Base-by-base conservation (phyloP, 495 filamentous ascomycete species). In the Usnea hakonensis region DNA sequence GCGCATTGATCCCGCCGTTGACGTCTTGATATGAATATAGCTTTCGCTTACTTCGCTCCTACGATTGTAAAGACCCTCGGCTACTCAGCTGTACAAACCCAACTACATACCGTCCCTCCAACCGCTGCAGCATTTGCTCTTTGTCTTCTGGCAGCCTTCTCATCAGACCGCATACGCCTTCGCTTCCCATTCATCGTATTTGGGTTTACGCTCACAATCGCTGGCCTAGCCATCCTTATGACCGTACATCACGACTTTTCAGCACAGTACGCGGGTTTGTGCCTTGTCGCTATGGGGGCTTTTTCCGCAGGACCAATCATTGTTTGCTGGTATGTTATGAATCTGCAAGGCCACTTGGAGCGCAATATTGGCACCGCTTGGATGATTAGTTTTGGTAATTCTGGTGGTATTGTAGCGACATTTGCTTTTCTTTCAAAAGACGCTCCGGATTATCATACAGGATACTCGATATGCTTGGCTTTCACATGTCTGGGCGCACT, bases 171-270 rank as follows among this genome's bases (percentile, higher is more conserved):
- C 68, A 64, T 75, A n/a, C 72, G 74, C 14, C 85, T 86, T 63
- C 83, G 88, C 26, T 85, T 83, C 66, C 65, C 80, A 30, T 68
- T 86, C 30, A 69, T 78, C 40, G 73, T 82, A 0, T 74, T 86
- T 60, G 70, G 67, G 46, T 62, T 90, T 28, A 64, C 66, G 41
- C 65, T 74, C 5, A 65, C 74, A 37, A 79, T 90, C 44, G 65
- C 77, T 10, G 89, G 86, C 21, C 84, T 89, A 57, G 77, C 68
- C 16, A 81, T 88, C 54, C 74, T 91, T 21, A 65, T 90, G 28
- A 77, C 73, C 54, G 75, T 78, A 30, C 80, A 83, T 61, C 74
- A 80, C 60, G 78, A 83, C 64, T 68, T 73, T 7, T 61, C 74
- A 8, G 65, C 83, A n/a, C 74, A 84, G 69, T 89, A 89, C 63